phyloP scores from a whole-genome alignment of 805 yeast species.

The Yamadazyma phyllophila region DNA sequence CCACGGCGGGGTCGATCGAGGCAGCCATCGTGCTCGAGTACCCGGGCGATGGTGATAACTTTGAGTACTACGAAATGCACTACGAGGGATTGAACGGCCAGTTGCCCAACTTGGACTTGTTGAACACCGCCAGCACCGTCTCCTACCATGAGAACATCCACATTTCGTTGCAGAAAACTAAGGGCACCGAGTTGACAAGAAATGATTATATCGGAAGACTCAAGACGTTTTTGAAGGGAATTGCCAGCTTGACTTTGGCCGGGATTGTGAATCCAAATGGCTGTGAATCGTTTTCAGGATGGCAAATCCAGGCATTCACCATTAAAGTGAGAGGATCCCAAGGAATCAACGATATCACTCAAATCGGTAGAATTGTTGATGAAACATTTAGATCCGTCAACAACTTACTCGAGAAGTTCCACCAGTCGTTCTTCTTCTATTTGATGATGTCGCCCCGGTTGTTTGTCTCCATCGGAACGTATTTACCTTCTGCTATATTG shows the following conservation, averaged over 20 bases:
- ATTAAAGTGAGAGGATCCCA: slow-evolving; percentile 61
- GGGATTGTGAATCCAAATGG: slow-evolving; percentile 64
- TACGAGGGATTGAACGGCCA: slow-evolving; percentile 95
- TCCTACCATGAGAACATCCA: slow-evolving; percentile 74
- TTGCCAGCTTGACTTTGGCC: slow-evolving; percentile 64
- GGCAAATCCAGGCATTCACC: slow-evolving; percentile 91
- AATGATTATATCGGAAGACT: slow-evolving; percentile 56
- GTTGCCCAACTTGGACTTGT: slow-evolving; percentile 86
- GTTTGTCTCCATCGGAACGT: slow-evolving; percentile 92
- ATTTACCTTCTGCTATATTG: slow-evolving; percentile 80
- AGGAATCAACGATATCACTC: slow-evolving; percentile 76
- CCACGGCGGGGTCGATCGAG: slow-evolving; percentile 92
- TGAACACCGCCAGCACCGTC: slow-evolving; percentile 76
- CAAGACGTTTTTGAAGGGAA: slow-evolving; percentile 58
- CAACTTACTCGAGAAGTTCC: slow-evolving; percentile 91
- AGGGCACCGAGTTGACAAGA: slow-evolving; percentile 43
- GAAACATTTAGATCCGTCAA: slow-evolving; percentile 85
- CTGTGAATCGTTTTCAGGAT: slow-evolving; percentile 90
- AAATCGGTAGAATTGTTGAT: slow-evolving; percentile 87
- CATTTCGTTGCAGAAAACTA: slow-evolving; percentile 62
- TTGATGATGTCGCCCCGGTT: slow-evolving; percentile 70
- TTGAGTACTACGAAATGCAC: slow-evolving; percentile 68
- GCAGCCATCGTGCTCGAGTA: slow-evolving; percentile 85
- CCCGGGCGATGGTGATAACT: slow-evolving; percentile 61
- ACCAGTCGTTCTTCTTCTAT: slow-evolving; percentile 94